Conservation (phyloP, 768 basidiomycete species). For the Saitozyma podzolica region DNA sequence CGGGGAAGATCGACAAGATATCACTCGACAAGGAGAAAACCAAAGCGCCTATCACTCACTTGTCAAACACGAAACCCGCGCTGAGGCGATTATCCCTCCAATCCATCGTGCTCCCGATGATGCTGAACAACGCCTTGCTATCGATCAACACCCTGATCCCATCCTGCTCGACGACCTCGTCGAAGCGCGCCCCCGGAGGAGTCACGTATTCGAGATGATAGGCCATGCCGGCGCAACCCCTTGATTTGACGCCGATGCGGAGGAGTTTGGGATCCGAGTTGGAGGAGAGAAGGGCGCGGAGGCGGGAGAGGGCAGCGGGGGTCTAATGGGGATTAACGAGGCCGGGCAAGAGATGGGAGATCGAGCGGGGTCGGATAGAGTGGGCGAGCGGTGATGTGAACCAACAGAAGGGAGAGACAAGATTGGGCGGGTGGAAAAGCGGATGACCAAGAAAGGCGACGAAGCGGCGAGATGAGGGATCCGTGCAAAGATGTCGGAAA, state of each 20-base stretch:
- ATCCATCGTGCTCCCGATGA: slow-evolving; percentile 99
- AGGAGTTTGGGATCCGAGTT: slow-evolving; percentile 83
- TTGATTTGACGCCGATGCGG: slow-evolving; percentile 92
- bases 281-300: slow-evolving; percentile 67
- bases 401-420: no score
- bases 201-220: slow-evolving; percentile 92
- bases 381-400: neutral
- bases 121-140: slow-evolving; percentile 93
- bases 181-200: slow-evolving; percentile 73
- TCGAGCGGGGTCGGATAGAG: no score
- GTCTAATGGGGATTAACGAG: slow-evolving; percentile 60
- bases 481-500: no score
- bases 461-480: no score
- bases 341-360: no score
- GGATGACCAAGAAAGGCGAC: no score
- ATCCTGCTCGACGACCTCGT: slow-evolving; percentile 95
- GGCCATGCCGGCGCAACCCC: slow-evolving; percentile 88
- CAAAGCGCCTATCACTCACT: slow-evolving; percentile 26
- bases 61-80: slow-evolving; percentile 47
- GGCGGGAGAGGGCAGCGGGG: slow-evolving; percentile 69
- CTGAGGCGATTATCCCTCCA: slow-evolving; percentile 92
- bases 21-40: neutral
- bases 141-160: slow-evolving; percentile 92
- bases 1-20: neutral
- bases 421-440: no score